Base-by-base conservation (phyloP, 805 yeast species). In the Suhomyces tanzawaensis region DNA sequence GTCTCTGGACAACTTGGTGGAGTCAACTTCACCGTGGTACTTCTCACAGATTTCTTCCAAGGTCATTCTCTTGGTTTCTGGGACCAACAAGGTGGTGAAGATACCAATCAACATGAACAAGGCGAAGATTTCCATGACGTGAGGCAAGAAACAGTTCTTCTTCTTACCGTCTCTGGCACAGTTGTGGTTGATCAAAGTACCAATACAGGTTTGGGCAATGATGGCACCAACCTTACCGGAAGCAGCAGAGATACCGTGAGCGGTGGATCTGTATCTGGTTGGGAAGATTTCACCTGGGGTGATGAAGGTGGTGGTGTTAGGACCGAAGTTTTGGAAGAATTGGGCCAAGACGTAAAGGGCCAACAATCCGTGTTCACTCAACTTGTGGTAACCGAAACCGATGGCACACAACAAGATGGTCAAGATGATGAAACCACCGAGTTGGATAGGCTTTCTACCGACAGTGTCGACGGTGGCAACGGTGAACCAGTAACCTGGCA, bases 191-290 rank as follows among this genome's bases (percentile, higher is more conserved):
- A 82, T 74, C 55, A 88, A 75, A 47, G 95, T 86, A 75, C 96
- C 93, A 50, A 85, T 65, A 61, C 85, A 83, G 46, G 90, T 81
- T 70, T 84, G 93, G 19, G 96, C 95, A 72, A 88, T 79, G 51
- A 88, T 86, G 42, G 96, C 95, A 71, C 96, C 96, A 53, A 87
- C 72, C 64, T 88, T 88, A 74, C 96, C 96, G 23, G 79, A 64
- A 36, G 95, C 96, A 52, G 96, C 96, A 47, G 95, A 87, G 46
- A 88, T 75, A 75, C 96, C 96, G 56, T 88, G 96, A 34, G 96
- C 95, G 50, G 95, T 81, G 17, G 95, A 87, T 81, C 96, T 84
- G 71, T 87, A 88, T 75, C 95, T 82, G 40, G 96, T 88, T 62
- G 96, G 96, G 83, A 72, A 89, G 60, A 79, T 71, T 72, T 88